Conservation (phyloP, 257 asterid genomes). For the Solanum sparsipilum region DNA sequence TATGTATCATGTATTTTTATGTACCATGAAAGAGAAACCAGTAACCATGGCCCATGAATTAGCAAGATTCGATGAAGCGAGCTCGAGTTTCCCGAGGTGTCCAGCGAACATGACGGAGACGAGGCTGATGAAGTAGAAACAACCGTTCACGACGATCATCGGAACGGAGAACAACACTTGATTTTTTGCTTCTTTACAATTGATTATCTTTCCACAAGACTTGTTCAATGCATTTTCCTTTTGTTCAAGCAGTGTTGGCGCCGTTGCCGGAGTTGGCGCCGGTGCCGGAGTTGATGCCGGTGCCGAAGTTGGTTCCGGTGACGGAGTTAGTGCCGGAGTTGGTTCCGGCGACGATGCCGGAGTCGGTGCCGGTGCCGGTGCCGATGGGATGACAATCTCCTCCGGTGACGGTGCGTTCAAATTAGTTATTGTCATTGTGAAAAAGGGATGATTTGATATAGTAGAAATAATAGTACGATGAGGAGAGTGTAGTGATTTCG, state of each 20-base stretch:
- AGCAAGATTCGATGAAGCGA: constrained; percentile 18
- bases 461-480: not conserved
- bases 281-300: not conserved
- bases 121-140: constrained; percentile 9
- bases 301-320: fast-evolving
- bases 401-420: not conserved
- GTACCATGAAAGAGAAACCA: constrained; percentile 20
- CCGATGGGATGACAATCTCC: not conserved
- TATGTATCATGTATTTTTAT: not conserved
- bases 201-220: not conserved
- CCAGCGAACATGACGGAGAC: constrained; percentile 22
- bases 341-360: fast-evolving
- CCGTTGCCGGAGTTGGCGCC: not conserved
- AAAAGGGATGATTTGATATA: not conserved
- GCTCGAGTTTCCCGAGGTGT: constrained; percentile 18
- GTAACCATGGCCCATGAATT: constrained; percentile 22
- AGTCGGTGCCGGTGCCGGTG: not conserved
- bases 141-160: constrained; percentile 6
- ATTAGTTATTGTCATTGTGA: not conserved
- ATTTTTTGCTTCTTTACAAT: constrained; percentile 4
- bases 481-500: not conserved
- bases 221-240: not conserved
- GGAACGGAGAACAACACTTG: constrained; percentile 11
- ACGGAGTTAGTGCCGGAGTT: not conserved
- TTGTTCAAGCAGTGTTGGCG: not conserved